Evolutionary conservation across 2,329 filamentous ascomycete genomes (phyloP).

Genomic region (Camptophora hylomeconis): DNA sequence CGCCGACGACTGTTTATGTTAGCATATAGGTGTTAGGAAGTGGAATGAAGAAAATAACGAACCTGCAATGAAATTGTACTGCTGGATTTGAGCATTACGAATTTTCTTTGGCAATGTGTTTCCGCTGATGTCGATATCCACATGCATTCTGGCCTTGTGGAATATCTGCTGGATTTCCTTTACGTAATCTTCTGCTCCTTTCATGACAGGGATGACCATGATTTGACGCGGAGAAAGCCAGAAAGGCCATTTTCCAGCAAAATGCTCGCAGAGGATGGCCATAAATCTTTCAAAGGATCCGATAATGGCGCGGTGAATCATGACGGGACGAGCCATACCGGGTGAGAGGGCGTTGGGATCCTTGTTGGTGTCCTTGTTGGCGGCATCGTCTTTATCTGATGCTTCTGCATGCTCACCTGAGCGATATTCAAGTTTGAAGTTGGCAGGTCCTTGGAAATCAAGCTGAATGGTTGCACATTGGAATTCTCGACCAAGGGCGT

Average conservation of each 20-base stretch:
- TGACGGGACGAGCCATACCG: slow-evolving; percentile 36
- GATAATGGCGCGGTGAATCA: slow-evolving; percentile 39
- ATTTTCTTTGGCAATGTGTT: slow-evolving; percentile 42
- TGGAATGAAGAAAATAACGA: slow-evolving; percentile 14
- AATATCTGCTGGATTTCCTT: slow-evolving; percentile 33
- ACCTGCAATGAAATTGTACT: slow-evolving; percentile 41
- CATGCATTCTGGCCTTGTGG: slow-evolving; percentile 31
- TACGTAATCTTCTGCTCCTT: slow-evolving; percentile 34
- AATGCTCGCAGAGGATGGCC: slow-evolving; percentile 38
- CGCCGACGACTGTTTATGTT: slow-evolving; percentile 41
- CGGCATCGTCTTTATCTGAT: slow-evolving; percentile 12
- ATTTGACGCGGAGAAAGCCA: slow-evolving; percentile 39
- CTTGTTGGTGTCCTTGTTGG: slow-evolving; percentile 21
- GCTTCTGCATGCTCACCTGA: slow-evolving; percentile 49
- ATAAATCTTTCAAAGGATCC: slow-evolving; percentile 40
- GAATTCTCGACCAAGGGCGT: slow-evolving; percentile 71
- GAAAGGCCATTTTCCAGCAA: slow-evolving; percentile 40
- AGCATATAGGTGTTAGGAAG: not conserved
- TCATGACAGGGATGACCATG: slow-evolving; percentile 38
- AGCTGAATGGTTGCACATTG: slow-evolving; percentile 92
- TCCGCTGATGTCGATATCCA: slow-evolving; percentile 35
- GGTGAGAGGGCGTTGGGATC: slow-evolving; percentile 21
- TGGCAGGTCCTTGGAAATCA: slow-evolving; percentile 73
- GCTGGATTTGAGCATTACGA: slow-evolving; percentile 32
- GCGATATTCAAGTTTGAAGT: slow-evolving; percentile 80